Percentiles rank a stretch among this genome's conserved stretches.
phyloP scores from a whole-genome alignment of 2,329 filamentous ascomycete species.

The Pseudocercospora pini-densiflorae region DNA sequence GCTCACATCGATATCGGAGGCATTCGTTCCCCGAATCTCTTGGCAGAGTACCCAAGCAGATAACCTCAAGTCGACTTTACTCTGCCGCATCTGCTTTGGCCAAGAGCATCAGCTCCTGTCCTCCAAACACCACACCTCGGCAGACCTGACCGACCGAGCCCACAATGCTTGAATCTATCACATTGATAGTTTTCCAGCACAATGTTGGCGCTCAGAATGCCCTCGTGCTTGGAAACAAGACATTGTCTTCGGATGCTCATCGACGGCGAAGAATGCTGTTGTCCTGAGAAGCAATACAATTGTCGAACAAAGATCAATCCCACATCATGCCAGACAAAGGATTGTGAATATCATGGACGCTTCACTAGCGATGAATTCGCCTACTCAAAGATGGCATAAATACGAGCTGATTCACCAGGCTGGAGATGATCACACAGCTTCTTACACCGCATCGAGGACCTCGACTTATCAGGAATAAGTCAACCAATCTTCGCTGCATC shows the following conservation, averaged over 20 bases:
- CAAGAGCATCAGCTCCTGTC: too few species aligned
- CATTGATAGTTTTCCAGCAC: not conserved
- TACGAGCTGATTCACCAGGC: not conserved
- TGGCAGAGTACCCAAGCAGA: too few species aligned
- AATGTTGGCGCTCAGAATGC: not conserved
- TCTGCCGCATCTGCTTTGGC: too few species aligned
- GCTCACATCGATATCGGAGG: too few species aligned
- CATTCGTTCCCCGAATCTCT: too few species aligned
- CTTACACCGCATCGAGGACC: not conserved
- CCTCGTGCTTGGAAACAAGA: not conserved
- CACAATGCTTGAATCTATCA: not conserved
- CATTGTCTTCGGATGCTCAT: not conserved
- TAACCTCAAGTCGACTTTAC: too few species aligned
- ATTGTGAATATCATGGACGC: not conserved
- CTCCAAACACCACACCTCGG: not conserved
- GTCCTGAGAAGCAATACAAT: not conserved
- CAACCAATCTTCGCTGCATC: not conserved
- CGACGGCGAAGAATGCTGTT: not conserved
- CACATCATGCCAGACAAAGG: not conserved
- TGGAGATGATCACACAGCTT: not conserved
- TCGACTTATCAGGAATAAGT: not conserved
- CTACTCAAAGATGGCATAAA: not conserved
- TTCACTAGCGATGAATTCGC: not conserved
- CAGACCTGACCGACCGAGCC: not conserved
- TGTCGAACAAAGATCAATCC: not conserved